phyloP scores from a whole-genome alignment of 2,329 filamentous ascomycete species.

The Colletotrichum truncatum region DNA sequence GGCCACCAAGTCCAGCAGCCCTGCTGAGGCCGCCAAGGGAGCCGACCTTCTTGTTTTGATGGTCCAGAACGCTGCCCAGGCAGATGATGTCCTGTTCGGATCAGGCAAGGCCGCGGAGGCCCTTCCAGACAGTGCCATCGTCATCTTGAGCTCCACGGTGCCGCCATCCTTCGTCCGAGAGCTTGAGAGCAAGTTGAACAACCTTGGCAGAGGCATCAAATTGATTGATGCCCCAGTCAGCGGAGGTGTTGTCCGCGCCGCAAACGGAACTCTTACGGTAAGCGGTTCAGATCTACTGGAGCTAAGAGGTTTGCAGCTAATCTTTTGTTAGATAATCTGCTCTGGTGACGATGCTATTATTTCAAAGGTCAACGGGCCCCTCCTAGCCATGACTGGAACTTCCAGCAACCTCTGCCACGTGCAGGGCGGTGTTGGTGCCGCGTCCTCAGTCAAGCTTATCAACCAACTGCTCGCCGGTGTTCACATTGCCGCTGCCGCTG shows the following conservation, averaged over 20 bases:
- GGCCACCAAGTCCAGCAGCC: constrained; percentile 35
- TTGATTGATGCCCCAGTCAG: constrained; percentile 48
- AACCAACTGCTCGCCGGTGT: constrained; percentile 67
- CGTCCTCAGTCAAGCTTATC: constrained; percentile 66
- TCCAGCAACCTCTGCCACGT: constrained; percentile 53
- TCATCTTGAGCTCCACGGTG: constrained; percentile 47
- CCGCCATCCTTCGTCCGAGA: constrained; percentile 40
- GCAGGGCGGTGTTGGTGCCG: constrained; percentile 58
- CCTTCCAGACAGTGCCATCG: constrained; percentile 38
- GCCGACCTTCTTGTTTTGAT: constrained; percentile 44
- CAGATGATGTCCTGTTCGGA: constrained; percentile 42
- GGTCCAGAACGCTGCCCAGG: constrained; percentile 46
- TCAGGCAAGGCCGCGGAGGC: constrained; percentile 37
- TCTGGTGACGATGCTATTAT: constrained; percentile 38
- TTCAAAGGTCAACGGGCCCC: constrained; percentile 33
- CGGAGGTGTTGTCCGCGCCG: constrained; percentile 46
- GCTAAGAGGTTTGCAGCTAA: background rate
- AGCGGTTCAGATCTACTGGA: background rate
- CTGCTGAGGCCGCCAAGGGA: constrained; percentile 38
- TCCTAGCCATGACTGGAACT: constrained; percentile 43
- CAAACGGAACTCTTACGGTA: constrained; percentile 45
- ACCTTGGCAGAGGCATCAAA: constrained; percentile 36
- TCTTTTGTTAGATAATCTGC: constrained; percentile 41
- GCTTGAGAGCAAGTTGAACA: constrained; percentile 33
- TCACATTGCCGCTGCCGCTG: constrained; percentile 63